Evolutionary conservation across 192 early-diverging fungal genomes (phyloP).

Genomic region (Irineochytrium annulatum): DNA sequence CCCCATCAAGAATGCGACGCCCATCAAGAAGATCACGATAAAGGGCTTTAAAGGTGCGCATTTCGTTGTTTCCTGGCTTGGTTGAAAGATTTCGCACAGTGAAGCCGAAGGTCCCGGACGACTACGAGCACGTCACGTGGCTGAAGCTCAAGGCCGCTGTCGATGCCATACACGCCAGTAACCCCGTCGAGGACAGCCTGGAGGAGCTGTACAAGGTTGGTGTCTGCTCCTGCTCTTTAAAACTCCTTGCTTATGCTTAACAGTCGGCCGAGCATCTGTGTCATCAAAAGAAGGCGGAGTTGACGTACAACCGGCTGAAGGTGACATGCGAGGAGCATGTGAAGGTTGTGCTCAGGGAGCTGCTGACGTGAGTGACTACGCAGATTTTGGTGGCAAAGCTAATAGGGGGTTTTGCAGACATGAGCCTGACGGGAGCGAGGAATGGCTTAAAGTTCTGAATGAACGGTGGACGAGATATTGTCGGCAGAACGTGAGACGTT

Average conservation of each 20-base stretch:
- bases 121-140: conserved; percentile 66
- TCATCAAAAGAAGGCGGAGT: conserved; percentile 64
- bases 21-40: conserved; percentile 57
- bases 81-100: conserved; percentile 17
- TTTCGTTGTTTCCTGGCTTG: neutral
- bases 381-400: conserved; percentile 3
- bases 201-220: conserved; percentile 76
- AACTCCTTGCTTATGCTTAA: conserved; percentile 10
- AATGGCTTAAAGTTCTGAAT: conserved; percentile 43
- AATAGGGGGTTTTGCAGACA: neutral
- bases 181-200: conserved; percentile 62
- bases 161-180: conserved; percentile 62
- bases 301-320: conserved; percentile 58
- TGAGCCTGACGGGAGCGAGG: neutral
- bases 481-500: conserved; percentile 56
- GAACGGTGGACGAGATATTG: conserved; percentile 64
- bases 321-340: conserved; percentile 53
- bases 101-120: conserved; percentile 55
- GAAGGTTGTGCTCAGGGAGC: conserved; percentile 42
- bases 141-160: conserved; percentile 63
- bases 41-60: conserved; percentile 56
- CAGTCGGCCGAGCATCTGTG: conserved; percentile 72
- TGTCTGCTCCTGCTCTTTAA: conserved; percentile 6
- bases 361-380: conserved; percentile 20
- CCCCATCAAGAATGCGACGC: too few relatives aligned